Percentiles rank a stretch among this genome's conserved stretches.
phyloP scores from a whole-genome alignment of 2,329 filamentous ascomycete species.

The Aspergillus fructus region DNA sequence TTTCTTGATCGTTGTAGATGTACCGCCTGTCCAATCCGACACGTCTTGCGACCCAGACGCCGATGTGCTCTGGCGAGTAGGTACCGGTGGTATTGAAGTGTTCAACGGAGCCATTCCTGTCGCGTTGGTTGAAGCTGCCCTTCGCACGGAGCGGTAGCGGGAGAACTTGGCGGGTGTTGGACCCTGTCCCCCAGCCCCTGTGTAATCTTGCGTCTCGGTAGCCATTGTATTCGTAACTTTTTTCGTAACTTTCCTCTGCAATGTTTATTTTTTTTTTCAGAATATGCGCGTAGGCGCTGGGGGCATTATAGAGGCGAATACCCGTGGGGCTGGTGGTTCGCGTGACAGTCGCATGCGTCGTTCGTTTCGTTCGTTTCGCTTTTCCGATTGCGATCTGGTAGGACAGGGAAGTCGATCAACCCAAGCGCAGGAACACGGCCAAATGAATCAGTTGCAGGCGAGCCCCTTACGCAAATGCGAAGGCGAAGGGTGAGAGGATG shows the following conservation, averaged over 20 bases:
- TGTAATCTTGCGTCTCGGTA: slow-evolving; percentile 22
- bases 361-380: background rate
- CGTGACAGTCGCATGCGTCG: slow-evolving; percentile 4
- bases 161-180: slow-evolving; percentile 49
- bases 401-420: background rate
- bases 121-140: slow-evolving; percentile 38
- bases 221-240: slow-evolving; percentile 9
- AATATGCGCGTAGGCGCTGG: background rate
- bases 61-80: slow-evolving; percentile 20
- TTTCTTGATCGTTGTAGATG: slow-evolving; percentile 25
- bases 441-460: background rate
- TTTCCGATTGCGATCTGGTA: background rate
- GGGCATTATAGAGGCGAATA: background rate
- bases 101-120: slow-evolving; percentile 18
- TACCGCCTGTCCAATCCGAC: background rate
- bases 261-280: background rate
- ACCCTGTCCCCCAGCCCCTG: slow-evolving; percentile 13
- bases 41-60: slow-evolving; percentile 11
- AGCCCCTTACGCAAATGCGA: background rate
- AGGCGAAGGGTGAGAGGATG: background rate
- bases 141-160: slow-evolving; percentile 59
- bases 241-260: background rate
- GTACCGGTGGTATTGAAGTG: slow-evolving; percentile 14
- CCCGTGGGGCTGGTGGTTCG: background rate
- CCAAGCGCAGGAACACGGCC: background rate